Conservation (phyloP, 2,329 filamentous ascomycete species). For the Dendrostoma leiphaemia region DNA sequence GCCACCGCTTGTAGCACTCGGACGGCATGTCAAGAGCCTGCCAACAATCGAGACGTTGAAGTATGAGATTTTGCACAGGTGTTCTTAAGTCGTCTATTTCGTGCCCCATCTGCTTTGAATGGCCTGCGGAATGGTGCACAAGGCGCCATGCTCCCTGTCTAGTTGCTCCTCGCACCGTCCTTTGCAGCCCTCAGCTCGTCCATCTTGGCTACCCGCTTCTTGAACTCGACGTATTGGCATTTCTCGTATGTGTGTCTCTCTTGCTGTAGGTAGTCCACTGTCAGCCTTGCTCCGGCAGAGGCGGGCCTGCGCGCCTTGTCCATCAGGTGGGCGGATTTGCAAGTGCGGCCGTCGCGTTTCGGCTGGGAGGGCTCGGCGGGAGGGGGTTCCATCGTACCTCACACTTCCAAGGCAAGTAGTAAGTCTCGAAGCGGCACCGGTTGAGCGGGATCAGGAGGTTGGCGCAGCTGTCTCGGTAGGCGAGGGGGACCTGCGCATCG, state of each 20-base stretch:
- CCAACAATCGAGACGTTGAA: too few species aligned
- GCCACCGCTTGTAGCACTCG: neutral
- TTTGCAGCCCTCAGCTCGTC: slow-evolving; percentile 88
- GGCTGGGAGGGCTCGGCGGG: neutral
- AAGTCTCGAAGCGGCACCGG: slow-evolving; percentile 86
- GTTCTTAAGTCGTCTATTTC: slow-evolving; percentile 4
- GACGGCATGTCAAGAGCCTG: too few species aligned
- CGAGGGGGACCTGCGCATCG: slow-evolving; percentile 79
- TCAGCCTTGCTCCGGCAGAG: slow-evolving; percentile 1
- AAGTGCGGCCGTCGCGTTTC: neutral
- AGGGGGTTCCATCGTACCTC: slow-evolving; percentile 59
- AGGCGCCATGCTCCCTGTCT: slow-evolving; percentile 1
- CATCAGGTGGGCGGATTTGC: too few species aligned
- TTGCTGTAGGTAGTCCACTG: slow-evolving; percentile 54
- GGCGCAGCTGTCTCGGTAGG: slow-evolving; percentile 94
- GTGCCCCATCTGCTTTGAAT: neutral
- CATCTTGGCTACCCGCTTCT: slow-evolving; percentile 98
- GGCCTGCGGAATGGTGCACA: slow-evolving; percentile 21
- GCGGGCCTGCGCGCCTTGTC: neutral
- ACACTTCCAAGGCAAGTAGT: slow-evolving; percentile 97
- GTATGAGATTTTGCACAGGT: neutral
- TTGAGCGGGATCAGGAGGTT: slow-evolving; percentile 94
- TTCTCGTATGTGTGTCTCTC: slow-evolving; percentile 98
- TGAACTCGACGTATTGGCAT: slow-evolving; percentile 99
- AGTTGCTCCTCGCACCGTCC: slow-evolving; percentile 84